Percentiles rank a stretch among this genome's conserved stretches.
These are phyloP conservation scores for thale cress (Arabidopsis thaliana) DNA, from an alignment of 345 rosid species.

Conservation along the genomic window TAIR10.1 NC_003070.9:4103001-4103500, in stretches of 20 bases:
- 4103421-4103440: conserved; percentile 39
- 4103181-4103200: background rate
- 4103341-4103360: conserved; percentile 38
- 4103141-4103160: background rate
- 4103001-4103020: background rate
- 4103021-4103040: background rate
- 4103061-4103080: background rate
- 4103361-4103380: conserved; percentile 39
- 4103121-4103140: background rate
- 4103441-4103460: conserved; percentile 1
- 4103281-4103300: conserved; percentile 27
- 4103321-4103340: conserved; percentile 33
- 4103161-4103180: background rate
- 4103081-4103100: background rate
- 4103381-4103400: conserved; percentile 35
- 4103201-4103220: background rate
- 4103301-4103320: conserved; percentile 44
- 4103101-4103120: background rate
- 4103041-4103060: background rate
- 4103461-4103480: conserved; percentile 4
- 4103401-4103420: conserved; percentile 40
- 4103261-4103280: background rate
- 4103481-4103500: background rate
- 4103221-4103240: too few relatives aligned
- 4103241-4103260: background rate